Percentiles rank a stretch among this genome's conserved stretches.
Evolutionary conservation across 2,329 filamentous ascomycete genomes (phyloP).

Genomic region (Monilinia laxa): DNA sequence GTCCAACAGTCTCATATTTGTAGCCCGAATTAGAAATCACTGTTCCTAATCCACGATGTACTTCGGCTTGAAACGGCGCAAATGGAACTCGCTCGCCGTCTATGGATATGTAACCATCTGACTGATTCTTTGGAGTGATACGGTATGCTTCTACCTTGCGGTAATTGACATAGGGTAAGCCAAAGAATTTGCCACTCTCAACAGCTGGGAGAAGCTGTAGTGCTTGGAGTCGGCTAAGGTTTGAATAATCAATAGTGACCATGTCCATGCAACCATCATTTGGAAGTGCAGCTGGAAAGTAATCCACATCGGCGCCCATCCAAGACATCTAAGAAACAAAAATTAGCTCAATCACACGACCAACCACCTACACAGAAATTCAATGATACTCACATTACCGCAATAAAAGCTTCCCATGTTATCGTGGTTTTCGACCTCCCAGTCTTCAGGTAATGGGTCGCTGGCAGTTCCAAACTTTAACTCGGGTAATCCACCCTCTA

Average conservation of each 20-base stretch:
- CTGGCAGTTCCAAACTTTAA: constrained; percentile 75
- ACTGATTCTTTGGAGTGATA: constrained; percentile 68
- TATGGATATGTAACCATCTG: constrained; percentile 81
- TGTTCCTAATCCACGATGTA: constrained; percentile 75
- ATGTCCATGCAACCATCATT: constrained; percentile 83
- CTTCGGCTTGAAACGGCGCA: constrained; percentile 82
- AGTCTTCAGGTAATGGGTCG: constrained; percentile 70
- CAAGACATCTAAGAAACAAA: constrained; percentile 64
- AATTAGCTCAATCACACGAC: neutral
- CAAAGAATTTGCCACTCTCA: constrained; percentile 71
- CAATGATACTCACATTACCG: constrained; percentile 65
- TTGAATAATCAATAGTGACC: constrained; percentile 67
- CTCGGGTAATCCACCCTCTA: constrained; percentile 58
- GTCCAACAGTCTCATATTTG: constrained; percentile 19
- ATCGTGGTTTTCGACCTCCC: constrained; percentile 69
- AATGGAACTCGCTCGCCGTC: constrained; percentile 86
- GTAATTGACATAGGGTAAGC: constrained; percentile 71
- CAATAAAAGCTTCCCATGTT: constrained; percentile 87
- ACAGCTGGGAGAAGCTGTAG: constrained; percentile 68
- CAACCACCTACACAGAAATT: neutral
- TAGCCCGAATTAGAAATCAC: constrained; percentile 44
- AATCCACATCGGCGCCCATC: constrained; percentile 80
- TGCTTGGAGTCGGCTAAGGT: constrained; percentile 63
- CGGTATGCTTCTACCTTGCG: constrained; percentile 80
- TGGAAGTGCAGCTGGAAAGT: constrained; percentile 79